Percentiles rank a stretch among this genome's conserved stretches.
phyloP scores from a whole-genome alignment of 192 early-diverging fungal species.

The Coemansia javaensis region DNA sequence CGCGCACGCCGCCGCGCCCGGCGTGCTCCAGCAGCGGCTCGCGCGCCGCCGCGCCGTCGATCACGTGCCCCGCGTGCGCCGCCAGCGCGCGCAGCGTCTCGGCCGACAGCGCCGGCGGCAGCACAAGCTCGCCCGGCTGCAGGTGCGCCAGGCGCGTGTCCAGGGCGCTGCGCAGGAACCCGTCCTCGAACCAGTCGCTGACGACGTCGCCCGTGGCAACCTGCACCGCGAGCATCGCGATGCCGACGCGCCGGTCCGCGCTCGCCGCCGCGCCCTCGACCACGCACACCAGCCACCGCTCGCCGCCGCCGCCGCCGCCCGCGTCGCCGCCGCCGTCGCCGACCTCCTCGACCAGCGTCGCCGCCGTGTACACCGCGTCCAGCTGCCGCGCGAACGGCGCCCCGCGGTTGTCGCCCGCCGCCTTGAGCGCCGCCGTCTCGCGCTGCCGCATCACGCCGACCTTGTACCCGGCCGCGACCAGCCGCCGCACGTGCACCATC shows the following conservation, averaged over 20 bases:
- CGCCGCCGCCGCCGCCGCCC: slow-evolving; percentile 53
- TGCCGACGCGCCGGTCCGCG: slow-evolving; percentile 11
- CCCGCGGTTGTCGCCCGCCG: slow-evolving; percentile 58
- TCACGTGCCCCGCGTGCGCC: slow-evolving; percentile 25
- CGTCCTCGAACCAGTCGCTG: slow-evolving; percentile 25
- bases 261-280: slow-evolving; percentile 51
- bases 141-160: slow-evolving; percentile 38
- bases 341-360: slow-evolving; percentile 84
- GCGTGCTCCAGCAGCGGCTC: slow-evolving; percentile 53
- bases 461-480: slow-evolving; percentile 78
- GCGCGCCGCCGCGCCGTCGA: slow-evolving; percentile 39
- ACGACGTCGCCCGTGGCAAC: slow-evolving; percentile 83
- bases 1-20: slow-evolving; percentile 43
- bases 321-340: slow-evolving; percentile 68
- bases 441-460: slow-evolving; percentile 80
- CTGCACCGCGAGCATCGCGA: slow-evolving; percentile 87
- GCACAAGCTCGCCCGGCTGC: slow-evolving; percentile 26
- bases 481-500: slow-evolving; percentile 72
- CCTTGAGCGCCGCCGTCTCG: slow-evolving; percentile 84
- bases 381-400: slow-evolving; percentile 82
- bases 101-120: slow-evolving; percentile 8
- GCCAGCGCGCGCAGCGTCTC: slow-evolving; percentile 27
- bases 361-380: slow-evolving; percentile 75
- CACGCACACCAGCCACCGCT: slow-evolving; percentile 84
- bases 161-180: slow-evolving; percentile 23